Conservation (phyloP, 140 eudicot species). For the Anethum foeniculum region DNA sequence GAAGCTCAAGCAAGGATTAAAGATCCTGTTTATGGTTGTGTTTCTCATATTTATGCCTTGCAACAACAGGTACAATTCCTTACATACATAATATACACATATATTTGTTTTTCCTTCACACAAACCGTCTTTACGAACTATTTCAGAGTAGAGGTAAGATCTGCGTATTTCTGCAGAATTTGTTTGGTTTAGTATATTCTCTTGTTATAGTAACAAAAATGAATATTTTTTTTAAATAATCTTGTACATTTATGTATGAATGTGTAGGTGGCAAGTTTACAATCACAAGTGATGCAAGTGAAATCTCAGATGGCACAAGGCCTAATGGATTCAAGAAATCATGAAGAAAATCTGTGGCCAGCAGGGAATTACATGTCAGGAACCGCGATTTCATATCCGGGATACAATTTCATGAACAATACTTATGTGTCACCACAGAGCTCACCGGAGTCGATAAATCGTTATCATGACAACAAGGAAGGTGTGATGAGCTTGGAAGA, state of each 20-base stretch:
- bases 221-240: not conserved
- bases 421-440: constrained; percentile 59
- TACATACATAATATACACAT: not conserved
- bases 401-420: not conserved
- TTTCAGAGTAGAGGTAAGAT: not conserved
- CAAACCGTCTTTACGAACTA: not conserved
- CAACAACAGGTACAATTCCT: constrained; percentile 65
- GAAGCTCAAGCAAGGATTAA: constrained; percentile 6
- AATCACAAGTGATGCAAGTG: constrained; percentile 81
- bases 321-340: constrained; percentile 32
- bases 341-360: constrained; percentile 47
- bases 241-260: not conserved
- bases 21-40: constrained; percentile 12
- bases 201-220: no score
- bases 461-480: constrained; percentile 24
- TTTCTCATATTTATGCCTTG: constrained; percentile 42
- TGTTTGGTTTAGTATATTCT: not conserved
- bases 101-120: not conserved
- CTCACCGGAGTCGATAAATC: constrained; percentile 57
- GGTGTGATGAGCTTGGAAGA: constrained; percentile 35
- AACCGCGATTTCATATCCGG: not conserved
- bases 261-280: constrained; percentile 76
- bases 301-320: constrained; percentile 70
- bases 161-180: not conserved
- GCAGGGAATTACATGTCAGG: not conserved